phyloP scores from a whole-genome alignment of 495 filamentous ascomycete species.

The Staphylotrichum longicolle region DNA sequence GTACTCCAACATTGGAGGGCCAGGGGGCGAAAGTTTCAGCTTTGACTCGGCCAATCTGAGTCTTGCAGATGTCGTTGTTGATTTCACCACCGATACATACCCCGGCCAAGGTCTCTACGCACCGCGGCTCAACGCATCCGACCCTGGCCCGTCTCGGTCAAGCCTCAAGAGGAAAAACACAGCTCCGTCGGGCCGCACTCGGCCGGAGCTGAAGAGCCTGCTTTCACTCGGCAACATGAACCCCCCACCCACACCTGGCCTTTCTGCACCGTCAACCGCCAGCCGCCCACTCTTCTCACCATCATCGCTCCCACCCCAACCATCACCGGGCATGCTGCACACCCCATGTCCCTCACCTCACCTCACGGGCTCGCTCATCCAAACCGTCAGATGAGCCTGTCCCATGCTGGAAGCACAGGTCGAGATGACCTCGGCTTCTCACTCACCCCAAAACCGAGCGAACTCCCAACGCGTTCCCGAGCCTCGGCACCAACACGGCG shows the following conservation, averaged over 20 bases:
- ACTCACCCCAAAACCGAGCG: constrained; percentile 6
- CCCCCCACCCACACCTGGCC: constrained; percentile 25
- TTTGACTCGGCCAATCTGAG: constrained; percentile 53
- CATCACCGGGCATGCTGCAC: constrained; percentile 36
- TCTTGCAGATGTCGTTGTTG: constrained; percentile 54
- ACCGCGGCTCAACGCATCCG: constrained; percentile 28
- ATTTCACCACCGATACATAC: constrained; percentile 49
- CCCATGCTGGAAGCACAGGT: constrained; percentile 22
- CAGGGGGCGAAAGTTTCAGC: constrained; percentile 42
- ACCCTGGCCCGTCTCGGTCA: constrained; percentile 30
- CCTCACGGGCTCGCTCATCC: constrained; percentile 26
- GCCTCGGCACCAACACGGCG: neutral
- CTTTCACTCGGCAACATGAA: constrained; percentile 29
- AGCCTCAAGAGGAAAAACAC: constrained; percentile 46
- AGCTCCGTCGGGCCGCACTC: constrained; percentile 30
- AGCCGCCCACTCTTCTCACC: constrained; percentile 37
- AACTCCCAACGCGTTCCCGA: constrained; percentile 14
- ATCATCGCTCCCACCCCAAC: constrained; percentile 30
- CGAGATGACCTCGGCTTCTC: constrained; percentile 25
- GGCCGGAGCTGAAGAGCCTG: constrained; percentile 36
- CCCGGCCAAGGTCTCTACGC: constrained; percentile 44
- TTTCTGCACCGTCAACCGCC: constrained; percentile 33
- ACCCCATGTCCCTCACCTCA: constrained; percentile 26
- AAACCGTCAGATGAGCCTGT: constrained; percentile 20
- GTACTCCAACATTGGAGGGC: constrained; percentile 53